These are phyloP conservation scores for Penicillium sp. DNA, from an alignment of 2,329 filamentous ascomycete species.

Conservation along the genomic window DNA sequence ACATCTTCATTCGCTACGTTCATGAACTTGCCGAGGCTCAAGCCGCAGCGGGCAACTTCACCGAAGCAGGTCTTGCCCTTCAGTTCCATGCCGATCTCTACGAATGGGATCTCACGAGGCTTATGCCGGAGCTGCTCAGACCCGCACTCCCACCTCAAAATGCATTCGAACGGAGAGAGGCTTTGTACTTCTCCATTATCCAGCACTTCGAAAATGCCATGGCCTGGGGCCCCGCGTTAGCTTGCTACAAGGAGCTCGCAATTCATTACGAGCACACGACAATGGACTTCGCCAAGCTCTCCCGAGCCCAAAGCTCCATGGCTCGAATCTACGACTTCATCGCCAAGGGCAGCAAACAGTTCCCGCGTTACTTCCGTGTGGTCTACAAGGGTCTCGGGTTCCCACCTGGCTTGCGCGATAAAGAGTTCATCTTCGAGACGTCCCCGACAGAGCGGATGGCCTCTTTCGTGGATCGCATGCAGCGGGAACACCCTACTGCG, in stretches of 20 bases:
- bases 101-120: slow-evolving; percentile 75
- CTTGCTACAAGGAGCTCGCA: slow-evolving; percentile 86
- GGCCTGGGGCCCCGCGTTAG: slow-evolving; percentile 84
- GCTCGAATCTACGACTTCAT: slow-evolving; percentile 89
- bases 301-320: slow-evolving; percentile 83
- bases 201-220: slow-evolving; percentile 92
- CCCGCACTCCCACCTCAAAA: slow-evolving; percentile 79
- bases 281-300: slow-evolving; percentile 90
- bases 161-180: slow-evolving; percentile 88
- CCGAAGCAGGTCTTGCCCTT: slow-evolving; percentile 84
- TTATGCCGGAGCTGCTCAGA: slow-evolving; percentile 64
- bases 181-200: slow-evolving; percentile 91
- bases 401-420: slow-evolving; percentile 74
- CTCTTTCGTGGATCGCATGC: slow-evolving; percentile 86
- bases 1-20: slow-evolving; percentile 94
- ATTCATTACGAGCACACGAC: slow-evolving; percentile 85
- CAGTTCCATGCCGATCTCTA: slow-evolving; percentile 90
- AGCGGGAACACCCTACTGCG: slow-evolving; percentile 81
- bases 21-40: slow-evolving; percentile 84
- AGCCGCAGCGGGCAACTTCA: slow-evolving; percentile 69
- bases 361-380: slow-evolving; percentile 87
- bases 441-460: slow-evolving; percentile 71
- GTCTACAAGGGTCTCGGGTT: slow-evolving; percentile 88
- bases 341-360: slow-evolving; percentile 72
- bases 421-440: slow-evolving; percentile 89